Conservation (phyloP, 768 basidiomycete species). For the Boletus huronensis region DNA sequence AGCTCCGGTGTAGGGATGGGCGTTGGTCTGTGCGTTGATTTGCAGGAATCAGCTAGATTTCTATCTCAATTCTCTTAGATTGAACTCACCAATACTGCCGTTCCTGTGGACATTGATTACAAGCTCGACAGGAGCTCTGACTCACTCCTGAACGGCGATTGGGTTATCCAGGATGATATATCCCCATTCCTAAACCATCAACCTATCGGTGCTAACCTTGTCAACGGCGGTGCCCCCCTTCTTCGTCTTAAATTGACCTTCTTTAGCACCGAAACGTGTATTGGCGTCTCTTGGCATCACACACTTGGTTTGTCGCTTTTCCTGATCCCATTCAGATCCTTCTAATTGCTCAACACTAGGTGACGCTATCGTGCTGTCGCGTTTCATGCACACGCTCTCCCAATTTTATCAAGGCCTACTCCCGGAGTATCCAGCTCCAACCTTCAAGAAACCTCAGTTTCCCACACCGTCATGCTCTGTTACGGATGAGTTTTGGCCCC, state of each 20-base stretch:
- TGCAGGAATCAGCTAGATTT: neutral
- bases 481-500: slow-evolving; percentile 12
- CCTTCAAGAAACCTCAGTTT: slow-evolving; percentile 25
- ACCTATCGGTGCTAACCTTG: slow-evolving; percentile 9
- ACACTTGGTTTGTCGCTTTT: slow-evolving; percentile 24
- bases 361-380: slow-evolving; percentile 26
- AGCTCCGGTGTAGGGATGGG: slow-evolving; percentile 9
- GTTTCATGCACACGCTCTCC: slow-evolving; percentile 31
- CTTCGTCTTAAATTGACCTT: slow-evolving; percentile 29
- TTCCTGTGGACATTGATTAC: slow-evolving; percentile 16
- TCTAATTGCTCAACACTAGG: slow-evolving; percentile 18
- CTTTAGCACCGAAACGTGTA: slow-evolving; percentile 22
- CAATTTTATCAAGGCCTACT: slow-evolving; percentile 26
- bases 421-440: slow-evolving; percentile 13
- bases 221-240: slow-evolving; percentile 20
- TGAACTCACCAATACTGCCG: slow-evolving; percentile 19
- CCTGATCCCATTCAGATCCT: neutral
- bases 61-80: slow-evolving; percentile 14
- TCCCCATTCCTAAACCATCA: slow-evolving; percentile 16
- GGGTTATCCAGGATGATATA: slow-evolving; percentile 27
- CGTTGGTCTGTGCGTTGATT: slow-evolving; percentile 20
- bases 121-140: neutral
- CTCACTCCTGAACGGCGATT: slow-evolving; percentile 20
- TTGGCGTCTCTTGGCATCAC: slow-evolving; percentile 37
- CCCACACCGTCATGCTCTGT: slow-evolving; percentile 12